phyloP scores from a whole-genome alignment of 176 grass and related monocot species.

The Phoenix dactylifera region DNA sequence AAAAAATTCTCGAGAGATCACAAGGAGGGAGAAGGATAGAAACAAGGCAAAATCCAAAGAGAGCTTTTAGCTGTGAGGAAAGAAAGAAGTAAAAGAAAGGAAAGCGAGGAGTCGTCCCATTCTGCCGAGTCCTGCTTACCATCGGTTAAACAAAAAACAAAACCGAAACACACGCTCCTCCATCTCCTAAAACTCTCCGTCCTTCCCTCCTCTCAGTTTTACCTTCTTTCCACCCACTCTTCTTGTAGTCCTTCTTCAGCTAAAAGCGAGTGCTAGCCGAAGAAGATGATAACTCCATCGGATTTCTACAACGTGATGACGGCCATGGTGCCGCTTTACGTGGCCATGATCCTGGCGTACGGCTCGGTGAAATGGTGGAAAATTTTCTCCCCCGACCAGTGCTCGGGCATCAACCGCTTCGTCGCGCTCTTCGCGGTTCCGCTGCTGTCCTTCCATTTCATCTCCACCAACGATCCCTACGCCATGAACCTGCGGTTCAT shows the following conservation, averaged over 20 bases:
- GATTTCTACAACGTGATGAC: constrained; percentile 99
- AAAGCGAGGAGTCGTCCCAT: neutral
- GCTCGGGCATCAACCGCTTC: constrained; percentile 99
- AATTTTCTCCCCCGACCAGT: constrained; percentile 97
- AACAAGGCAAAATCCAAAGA: constrained; percentile 33
- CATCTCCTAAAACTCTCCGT: neutral
- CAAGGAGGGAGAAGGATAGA: neutral
- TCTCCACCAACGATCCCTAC: constrained; percentile 93
- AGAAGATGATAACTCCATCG: constrained; percentile 50
- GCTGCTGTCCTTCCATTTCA: constrained; percentile 98
- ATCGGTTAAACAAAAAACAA: constrained; percentile 48
- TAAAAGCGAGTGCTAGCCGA: neutral
- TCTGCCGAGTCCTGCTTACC: too few relatives aligned
- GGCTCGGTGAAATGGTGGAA: constrained; percentile 97
- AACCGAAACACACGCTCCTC: constrained; percentile 61
- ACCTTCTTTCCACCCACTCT: neutral
- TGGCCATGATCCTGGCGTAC: constrained; percentile 97
- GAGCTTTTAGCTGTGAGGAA: constrained; percentile 16
- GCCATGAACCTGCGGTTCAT: constrained; percentile 97
- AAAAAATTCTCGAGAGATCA: neutral
- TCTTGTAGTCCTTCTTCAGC: neutral
- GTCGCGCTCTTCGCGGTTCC: constrained; percentile 97
- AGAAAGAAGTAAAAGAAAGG: constrained; percentile 1
- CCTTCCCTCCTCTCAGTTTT: neutral
- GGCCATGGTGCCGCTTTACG: constrained; percentile 96